Base-by-base conservation (phyloP, 345 rosid genomes). In the Corchorus capsularis region DNA sequence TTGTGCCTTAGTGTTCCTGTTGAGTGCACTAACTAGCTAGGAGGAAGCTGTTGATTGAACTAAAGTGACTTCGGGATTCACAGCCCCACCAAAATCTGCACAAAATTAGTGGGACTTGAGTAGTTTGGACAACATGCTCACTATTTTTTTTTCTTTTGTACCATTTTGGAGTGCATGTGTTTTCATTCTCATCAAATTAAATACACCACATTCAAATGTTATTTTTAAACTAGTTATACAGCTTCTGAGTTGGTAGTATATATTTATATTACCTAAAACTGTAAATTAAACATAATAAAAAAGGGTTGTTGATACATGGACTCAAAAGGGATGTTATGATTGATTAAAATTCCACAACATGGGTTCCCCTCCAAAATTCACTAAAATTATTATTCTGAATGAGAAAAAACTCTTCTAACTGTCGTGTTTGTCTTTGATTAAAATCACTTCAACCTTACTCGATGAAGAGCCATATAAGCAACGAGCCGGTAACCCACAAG, bases 401-500 rank as follows among this genome's bases (percentile, higher is more conserved):
- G 85, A 54, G 71, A 83, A 79, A 79, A 82, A 82, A 75, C 74
- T 80, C 84, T 71, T 78, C 73, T 20, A 66, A 39, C 62, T 72
- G 70, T 77, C 73, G 2, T 35, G 57, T 61, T 10, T 55, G 63
- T 56, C 35, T 62, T 50, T 15, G 63, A 61, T 77, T 49, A 77
- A 32, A 34, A 53, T 75, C 52, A 89, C 87, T 88, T 84, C 91
- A 88, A 79, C 79, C 83, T 84, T 60, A 93, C 94, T 63, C 94
- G 90, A 46, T 86, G 93, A 77, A 96, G 86, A 10, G 98, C 98
- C 73, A 92, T 73, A 63, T 93, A 96, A 8, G 98, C 99, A 19
- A 93, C 34, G 60, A 96, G 83, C 62, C 99, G 88, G 81, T 96
- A 96, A 37, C 95, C 98, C n/a, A 92, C 87, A 83, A 96, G 78